phyloP scores from a whole-genome alignment of 2,329 filamentous ascomycete species.

The Alternaria rosae region DNA sequence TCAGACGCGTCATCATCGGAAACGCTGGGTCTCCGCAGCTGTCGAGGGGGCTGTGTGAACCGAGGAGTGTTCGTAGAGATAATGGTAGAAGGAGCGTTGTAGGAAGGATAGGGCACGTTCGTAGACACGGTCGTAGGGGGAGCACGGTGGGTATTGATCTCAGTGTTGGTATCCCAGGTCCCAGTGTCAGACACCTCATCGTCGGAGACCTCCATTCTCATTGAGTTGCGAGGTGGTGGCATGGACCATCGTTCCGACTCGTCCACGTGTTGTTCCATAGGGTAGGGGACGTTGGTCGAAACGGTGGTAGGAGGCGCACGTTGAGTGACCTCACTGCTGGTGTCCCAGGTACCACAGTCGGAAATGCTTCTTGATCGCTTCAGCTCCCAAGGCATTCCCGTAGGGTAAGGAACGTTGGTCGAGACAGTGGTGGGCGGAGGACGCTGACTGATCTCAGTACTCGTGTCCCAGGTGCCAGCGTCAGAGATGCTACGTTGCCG shows the following conservation, averaged over 20 bases:
- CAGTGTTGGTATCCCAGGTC: constrained; percentile 10
- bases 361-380: constrained; percentile 10
- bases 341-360: constrained; percentile 13
- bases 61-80: constrained; percentile 13
- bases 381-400: constrained; percentile 5
- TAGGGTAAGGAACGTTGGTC: constrained; percentile 13
- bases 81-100: constrained; percentile 8
- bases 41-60: not conserved
- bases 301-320: constrained; percentile 11
- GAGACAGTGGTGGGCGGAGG: constrained; percentile 14
- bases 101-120: constrained; percentile 9
- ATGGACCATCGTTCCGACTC: constrained; percentile 3
- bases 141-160: constrained; percentile 5
- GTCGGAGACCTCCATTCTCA: not conserved
- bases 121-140: constrained; percentile 13
- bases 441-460: constrained; percentile 9
- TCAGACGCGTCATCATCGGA: constrained; percentile 4
- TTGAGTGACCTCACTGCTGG: constrained; percentile 13
- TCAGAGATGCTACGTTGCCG: constrained; percentile 12
- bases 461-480: constrained; percentile 17
- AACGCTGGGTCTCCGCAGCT: constrained; percentile 8
- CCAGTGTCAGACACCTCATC: not conserved
- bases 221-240: not conserved
- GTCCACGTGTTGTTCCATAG: not conserved
- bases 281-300: constrained; percentile 9